phyloP scores from a whole-genome alignment of 2,329 filamentous ascomycete species.

The Xylariaceae sp. region DNA sequence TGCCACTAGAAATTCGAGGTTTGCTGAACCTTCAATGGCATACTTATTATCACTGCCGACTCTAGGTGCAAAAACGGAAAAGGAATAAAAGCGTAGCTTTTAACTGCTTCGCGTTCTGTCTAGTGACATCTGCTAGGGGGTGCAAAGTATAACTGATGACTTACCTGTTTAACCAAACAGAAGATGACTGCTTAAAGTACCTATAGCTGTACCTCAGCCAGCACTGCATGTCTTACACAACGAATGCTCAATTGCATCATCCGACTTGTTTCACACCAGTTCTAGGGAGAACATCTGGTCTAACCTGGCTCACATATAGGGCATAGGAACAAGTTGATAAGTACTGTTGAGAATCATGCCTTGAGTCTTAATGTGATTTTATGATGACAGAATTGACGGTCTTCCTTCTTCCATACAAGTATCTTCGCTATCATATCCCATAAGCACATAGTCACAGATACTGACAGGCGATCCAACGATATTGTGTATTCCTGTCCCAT shows the following conservation, averaged over 20 bases:
- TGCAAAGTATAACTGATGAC: too few relatives aligned
- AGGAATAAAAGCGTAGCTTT: too few relatives aligned
- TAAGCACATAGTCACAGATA: conserved; percentile 36
- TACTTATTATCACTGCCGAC: too few relatives aligned
- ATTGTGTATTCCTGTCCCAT: conserved; percentile 26
- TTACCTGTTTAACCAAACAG: too few relatives aligned
- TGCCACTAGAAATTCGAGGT: background rate
- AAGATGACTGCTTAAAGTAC: too few relatives aligned
- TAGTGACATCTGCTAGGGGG: too few relatives aligned
- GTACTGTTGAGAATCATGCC: too few relatives aligned
- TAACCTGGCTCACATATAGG: too few relatives aligned
- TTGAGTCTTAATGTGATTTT: background rate
- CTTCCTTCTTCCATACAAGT: conserved; percentile 14
- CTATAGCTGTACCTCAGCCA: background rate
- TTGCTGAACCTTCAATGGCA: too few relatives aligned
- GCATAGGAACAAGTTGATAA: background rate
- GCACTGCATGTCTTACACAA: conserved; percentile 3
- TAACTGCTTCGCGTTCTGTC: too few relatives aligned
- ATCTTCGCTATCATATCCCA: conserved; percentile 36
- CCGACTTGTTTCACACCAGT: background rate
- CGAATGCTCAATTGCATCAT: conserved; percentile 5
- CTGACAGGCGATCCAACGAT: conserved; percentile 22
- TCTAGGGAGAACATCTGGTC: too few relatives aligned
- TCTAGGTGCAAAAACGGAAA: too few relatives aligned
- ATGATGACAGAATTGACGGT: conserved; percentile 4